Evolutionary conservation across 1,284 basidiomycete genomes (phyloP).

Genomic region (Leccinum ponderosum): DNA sequence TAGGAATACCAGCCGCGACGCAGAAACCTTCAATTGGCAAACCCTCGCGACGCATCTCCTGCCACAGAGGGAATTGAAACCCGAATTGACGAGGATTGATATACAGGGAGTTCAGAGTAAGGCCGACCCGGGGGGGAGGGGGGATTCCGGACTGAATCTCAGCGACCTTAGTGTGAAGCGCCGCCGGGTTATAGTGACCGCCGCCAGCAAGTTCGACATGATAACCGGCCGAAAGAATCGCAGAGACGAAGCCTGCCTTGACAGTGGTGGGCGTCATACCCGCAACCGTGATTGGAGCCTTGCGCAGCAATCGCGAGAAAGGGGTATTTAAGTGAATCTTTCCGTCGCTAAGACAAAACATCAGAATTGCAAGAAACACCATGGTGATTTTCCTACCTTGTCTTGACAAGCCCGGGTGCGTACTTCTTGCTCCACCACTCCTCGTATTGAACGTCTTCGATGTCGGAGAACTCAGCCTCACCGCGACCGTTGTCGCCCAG

Average conservation of each 20-base stretch:
- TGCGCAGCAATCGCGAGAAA: slow-evolving; percentile 93
- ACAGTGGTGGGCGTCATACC: slow-evolving; percentile 98
- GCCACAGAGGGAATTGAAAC: slow-evolving; percentile 98
- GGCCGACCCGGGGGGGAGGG: too few relatives aligned
- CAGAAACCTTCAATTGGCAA: slow-evolving; percentile 97
- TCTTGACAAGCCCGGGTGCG: slow-evolving; percentile 85
- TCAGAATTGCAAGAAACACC: slow-evolving; percentile 9
- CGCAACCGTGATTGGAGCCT: slow-evolving; percentile 97
- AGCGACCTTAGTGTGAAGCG: slow-evolving; percentile 86
- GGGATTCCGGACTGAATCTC: slow-evolving; percentile 91
- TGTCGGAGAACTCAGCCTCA: slow-evolving; percentile 82
- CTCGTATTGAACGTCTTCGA: slow-evolving; percentile 70
- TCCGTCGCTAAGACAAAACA: slow-evolving; percentile 65
- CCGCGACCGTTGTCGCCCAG: slow-evolving; percentile 86
- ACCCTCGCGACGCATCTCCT: slow-evolving; percentile 95
- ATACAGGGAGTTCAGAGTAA: slow-evolving; percentile 95
- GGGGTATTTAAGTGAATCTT: slow-evolving; percentile 92
- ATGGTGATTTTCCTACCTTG: slow-evolving; percentile 55
- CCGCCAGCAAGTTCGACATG: slow-evolving; percentile 98
- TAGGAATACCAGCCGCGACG: slow-evolving; percentile 94
- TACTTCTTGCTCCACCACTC: slow-evolving; percentile 92
- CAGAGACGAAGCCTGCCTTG: slow-evolving; percentile 89
- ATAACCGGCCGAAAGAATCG: slow-evolving; percentile 91
- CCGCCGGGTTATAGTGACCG: slow-evolving; percentile 91
- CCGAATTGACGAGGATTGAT: slow-evolving; percentile 98